These are phyloP conservation scores for Cyathus striatus DNA, from an alignment of 768 basidiomycete species.

Conservation along the genomic window DNA sequence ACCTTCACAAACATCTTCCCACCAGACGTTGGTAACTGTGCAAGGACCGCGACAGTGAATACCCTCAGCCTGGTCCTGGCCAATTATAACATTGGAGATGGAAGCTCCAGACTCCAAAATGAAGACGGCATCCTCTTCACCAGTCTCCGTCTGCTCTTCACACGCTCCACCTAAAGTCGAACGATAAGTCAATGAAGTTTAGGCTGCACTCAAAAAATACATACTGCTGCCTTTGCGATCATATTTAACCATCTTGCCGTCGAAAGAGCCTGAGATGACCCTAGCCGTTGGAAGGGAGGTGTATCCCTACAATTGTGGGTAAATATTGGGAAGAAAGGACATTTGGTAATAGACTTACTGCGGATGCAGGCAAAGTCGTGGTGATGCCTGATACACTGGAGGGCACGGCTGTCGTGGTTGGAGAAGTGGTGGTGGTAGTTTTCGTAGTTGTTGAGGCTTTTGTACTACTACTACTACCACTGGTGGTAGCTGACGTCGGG, in stretches of 20 bases:
- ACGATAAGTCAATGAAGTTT: background rate
- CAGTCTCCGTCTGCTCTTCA: slow-evolving; percentile 19
- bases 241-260: slow-evolving; percentile 20
- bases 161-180: slow-evolving; percentile 15
- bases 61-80: slow-evolving; percentile 21
- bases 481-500: too few species aligned
- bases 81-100: slow-evolving; percentile 22
- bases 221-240: slow-evolving; percentile 22
- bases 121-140: slow-evolving; percentile 21
- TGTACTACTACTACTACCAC: slow-evolving; percentile 1
- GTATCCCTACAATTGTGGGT: slow-evolving; percentile 12
- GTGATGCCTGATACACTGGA: slow-evolving; percentile 14
- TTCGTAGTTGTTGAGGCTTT: background rate
- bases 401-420: slow-evolving; percentile 3
- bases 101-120: slow-evolving; percentile 20
- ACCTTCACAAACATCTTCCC: slow-evolving; percentile 26
- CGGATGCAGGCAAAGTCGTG: slow-evolving; percentile 18
- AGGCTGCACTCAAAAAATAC: background rate
- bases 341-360: slow-evolving; percentile 10
- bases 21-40: slow-evolving; percentile 23
- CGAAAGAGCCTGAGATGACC: slow-evolving; percentile 20
- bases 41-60: slow-evolving; percentile 23
- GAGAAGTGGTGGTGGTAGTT: slow-evolving; percentile 4
- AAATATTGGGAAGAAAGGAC: background rate
- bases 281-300: slow-evolving; percentile 20